A percentile compares a stretch with the other conserved stretches of the same genome.
Evolutionary conservation across 768 basidiomycete species (phyloP).

Genomic region (Cystoderma amianthinum): DNA sequence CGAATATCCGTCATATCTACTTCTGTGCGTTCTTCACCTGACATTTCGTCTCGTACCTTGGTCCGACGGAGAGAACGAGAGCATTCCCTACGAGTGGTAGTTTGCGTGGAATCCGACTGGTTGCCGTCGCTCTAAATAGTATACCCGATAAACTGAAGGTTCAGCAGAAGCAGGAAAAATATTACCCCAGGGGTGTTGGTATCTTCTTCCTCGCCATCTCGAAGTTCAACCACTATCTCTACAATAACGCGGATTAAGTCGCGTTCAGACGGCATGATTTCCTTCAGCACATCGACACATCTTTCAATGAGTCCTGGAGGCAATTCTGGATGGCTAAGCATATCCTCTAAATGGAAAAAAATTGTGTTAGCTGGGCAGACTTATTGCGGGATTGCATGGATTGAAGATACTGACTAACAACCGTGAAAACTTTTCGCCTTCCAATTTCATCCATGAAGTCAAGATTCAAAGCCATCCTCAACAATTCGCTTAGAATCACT

Average conservation of each 20-base stretch:
- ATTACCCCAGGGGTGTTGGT: too few species aligned
- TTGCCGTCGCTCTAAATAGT: slow-evolving; percentile 19
- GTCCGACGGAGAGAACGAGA: slow-evolving; percentile 20
- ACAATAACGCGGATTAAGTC: slow-evolving; percentile 30
- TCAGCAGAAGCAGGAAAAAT: too few species aligned
- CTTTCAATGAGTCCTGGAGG: slow-evolving; percentile 74
- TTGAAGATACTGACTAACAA: slow-evolving; percentile 62
- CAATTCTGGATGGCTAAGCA: slow-evolving; percentile 78
- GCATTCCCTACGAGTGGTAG: slow-evolving; percentile 19
- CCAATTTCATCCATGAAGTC: slow-evolving; percentile 97
- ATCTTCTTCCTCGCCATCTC: slow-evolving; percentile 25
- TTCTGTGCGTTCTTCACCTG: slow-evolving; percentile 55
- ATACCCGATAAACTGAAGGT: too few species aligned
- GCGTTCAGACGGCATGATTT: slow-evolving; percentile 76
- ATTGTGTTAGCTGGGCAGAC: too few species aligned
- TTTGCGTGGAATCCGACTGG: slow-evolving; percentile 17
- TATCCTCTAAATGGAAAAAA: slow-evolving; percentile 49
- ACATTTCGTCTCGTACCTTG: slow-evolving; percentile 52
- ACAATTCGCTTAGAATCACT: slow-evolving; percentile 74
- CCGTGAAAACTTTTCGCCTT: slow-evolving; percentile 80
- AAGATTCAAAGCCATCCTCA: slow-evolving; percentile 72
- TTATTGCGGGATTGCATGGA: too few species aligned
- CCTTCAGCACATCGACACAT: slow-evolving; percentile 81
- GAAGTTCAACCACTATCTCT: slow-evolving; percentile 28
- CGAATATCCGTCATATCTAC: slow-evolving; percentile 74